These are phyloP conservation scores for Tricholoma sp. DNA, from an alignment of 768 basidiomycete genomes.

Conservation along the genomic window DNA sequence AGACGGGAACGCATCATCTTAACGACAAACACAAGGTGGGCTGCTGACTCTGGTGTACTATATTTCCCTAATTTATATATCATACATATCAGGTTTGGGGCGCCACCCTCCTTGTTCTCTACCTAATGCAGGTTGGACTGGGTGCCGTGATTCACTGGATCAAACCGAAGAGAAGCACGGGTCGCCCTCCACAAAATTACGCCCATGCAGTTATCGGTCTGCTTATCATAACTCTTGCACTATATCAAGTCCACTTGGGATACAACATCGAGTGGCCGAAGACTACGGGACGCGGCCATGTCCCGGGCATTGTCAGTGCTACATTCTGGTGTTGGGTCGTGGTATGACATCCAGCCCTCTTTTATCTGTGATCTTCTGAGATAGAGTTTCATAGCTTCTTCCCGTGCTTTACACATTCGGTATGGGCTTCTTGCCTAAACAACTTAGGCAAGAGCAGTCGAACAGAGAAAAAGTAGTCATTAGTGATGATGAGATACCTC, in stretches of 20 bases:
- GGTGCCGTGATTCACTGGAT: conserved; percentile 52
- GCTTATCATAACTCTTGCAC: conserved; percentile 40
- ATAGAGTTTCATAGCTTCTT: conserved; percentile 26
- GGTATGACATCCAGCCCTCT: conserved; percentile 26
- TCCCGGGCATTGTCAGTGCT: conserved; percentile 31
- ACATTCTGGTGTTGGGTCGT: conserved; percentile 46
- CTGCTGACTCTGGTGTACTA: neutral
- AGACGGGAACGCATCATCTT: conserved; percentile 31
- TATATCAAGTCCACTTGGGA: conserved; percentile 46
- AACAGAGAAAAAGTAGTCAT: conserved; percentile 9
- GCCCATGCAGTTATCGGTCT: conserved; percentile 52
- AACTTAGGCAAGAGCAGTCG: conserved; percentile 43
- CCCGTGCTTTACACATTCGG: conserved; percentile 39
- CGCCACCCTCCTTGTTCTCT: conserved; percentile 43
- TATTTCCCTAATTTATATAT: conserved; percentile 1
- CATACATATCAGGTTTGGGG: conserved; percentile 43
- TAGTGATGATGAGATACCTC: conserved; percentile 8
- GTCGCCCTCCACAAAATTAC: conserved; percentile 52
- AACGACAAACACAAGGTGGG: conserved; percentile 45
- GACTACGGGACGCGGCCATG: conserved; percentile 35
- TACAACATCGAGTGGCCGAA: conserved; percentile 45
- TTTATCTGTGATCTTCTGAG: neutral
- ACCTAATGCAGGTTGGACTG: conserved; percentile 41
- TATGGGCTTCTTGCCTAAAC: conserved; percentile 39
- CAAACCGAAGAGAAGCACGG: conserved; percentile 32